Percentiles rank a stretch among this genome's conserved stretches.
Evolutionary conservation across 1,139 yeast species (phyloP).

Genomic region (Saccharomyces hybrid): DNA sequence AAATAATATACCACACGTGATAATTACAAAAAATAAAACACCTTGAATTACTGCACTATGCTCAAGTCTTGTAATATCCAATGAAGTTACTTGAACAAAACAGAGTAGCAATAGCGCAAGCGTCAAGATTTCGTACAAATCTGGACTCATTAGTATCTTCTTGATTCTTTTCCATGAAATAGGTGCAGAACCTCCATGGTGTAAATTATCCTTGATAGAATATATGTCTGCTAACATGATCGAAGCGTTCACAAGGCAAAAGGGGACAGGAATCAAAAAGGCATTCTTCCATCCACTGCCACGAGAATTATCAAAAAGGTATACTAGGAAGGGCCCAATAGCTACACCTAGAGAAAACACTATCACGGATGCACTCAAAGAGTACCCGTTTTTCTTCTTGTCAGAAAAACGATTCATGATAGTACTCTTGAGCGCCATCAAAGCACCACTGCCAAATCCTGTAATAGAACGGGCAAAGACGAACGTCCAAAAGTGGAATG

Average conservation of each 20-base stretch:
- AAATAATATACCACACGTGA: background rate
- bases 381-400: background rate
- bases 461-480: background rate
- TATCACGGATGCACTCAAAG: background rate
- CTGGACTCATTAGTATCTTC: background rate
- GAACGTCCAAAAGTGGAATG: background rate
- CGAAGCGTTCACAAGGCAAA: background rate
- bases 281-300: constrained; percentile 82
- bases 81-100: background rate
- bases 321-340: background rate
- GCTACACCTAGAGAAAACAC: background rate
- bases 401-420: background rate
- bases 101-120: background rate
- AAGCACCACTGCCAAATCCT: background rate
- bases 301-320: constrained; percentile 6
- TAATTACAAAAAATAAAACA: background rate
- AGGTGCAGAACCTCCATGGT: background rate
- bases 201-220: background rate
- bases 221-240: background rate
- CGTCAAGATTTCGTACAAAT: background rate
- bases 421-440: background rate
- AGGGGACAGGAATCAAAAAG: constrained; percentile 55
- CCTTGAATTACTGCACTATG: background rate
- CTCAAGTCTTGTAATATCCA: background rate
- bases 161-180: background rate